Evolutionary conservation across 176 grass and related monocot genomes (phyloP).

Genomic region (Lolium perenne): DNA sequence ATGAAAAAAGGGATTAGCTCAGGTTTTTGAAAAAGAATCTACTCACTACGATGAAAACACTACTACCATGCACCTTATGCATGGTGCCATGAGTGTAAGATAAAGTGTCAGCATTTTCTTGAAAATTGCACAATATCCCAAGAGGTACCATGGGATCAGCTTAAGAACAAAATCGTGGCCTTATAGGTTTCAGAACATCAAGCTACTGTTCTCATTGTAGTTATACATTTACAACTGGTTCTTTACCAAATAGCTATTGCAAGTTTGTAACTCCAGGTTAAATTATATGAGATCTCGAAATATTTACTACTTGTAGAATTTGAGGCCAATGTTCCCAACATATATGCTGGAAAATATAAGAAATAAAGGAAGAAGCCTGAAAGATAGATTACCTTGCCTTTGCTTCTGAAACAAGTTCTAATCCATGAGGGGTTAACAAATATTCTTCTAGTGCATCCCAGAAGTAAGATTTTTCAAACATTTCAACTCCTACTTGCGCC

Average conservation of each 20-base stretch:
- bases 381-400: constrained; percentile 47
- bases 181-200: constrained; percentile 11
- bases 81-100: not conserved
- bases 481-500: constrained; percentile 37
- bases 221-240: not conserved
- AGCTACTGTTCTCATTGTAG: not conserved
- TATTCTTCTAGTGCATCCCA: constrained; percentile 52
- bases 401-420: constrained; percentile 45
- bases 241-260: not conserved
- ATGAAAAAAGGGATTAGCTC: not conserved
- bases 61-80: constrained; percentile 14
- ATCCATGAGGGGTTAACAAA: constrained; percentile 47
- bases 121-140: constrained; percentile 4
- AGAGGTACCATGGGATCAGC: not conserved
- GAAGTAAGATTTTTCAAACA: constrained; percentile 53
- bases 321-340: constrained; percentile 3
- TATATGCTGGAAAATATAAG: constrained; percentile 6
- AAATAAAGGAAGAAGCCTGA: not conserved
- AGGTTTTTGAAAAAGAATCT: not conserved
- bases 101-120: not conserved
- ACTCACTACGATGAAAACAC: not conserved
- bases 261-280: not conserved
- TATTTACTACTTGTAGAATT: constrained; percentile 9
- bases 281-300: not conserved
- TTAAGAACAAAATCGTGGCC: not conserved